phyloP scores from a whole-genome alignment of 805 yeast genomes.

The Myxozyma melibiosi region DNA sequence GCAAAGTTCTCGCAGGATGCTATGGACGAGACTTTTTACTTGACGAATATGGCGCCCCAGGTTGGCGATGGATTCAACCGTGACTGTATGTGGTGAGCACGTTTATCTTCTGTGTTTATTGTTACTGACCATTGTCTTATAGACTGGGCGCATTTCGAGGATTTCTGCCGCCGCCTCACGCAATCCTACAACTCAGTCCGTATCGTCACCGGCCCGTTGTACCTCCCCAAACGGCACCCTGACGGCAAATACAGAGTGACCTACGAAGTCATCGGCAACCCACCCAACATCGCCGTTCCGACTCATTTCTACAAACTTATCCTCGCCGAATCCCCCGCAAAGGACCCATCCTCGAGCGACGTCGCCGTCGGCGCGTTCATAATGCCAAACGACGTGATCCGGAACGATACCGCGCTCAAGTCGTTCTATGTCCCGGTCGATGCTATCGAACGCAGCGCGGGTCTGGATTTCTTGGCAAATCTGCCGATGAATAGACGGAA shows the following conservation, averaged over 20 bases:
- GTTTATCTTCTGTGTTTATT: neutral
- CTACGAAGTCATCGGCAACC: constrained; percentile 94
- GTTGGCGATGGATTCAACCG: constrained; percentile 97
- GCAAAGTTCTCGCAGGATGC: constrained; percentile 88
- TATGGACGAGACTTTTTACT: constrained; percentile 90
- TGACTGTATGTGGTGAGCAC: constrained; percentile 51
- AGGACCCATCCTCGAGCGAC: constrained; percentile 38
- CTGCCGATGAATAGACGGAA: constrained; percentile 60
- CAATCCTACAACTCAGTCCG: constrained; percentile 72
- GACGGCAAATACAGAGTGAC: constrained; percentile 85
- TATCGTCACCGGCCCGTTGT: constrained; percentile 91
- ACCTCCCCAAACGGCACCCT: constrained; percentile 72
- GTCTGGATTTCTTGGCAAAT: constrained; percentile 74
- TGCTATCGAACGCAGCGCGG: constrained; percentile 82
- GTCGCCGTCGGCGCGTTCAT: constrained; percentile 91
- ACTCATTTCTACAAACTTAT: constrained; percentile 93
- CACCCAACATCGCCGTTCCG: constrained; percentile 95
- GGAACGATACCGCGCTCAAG: constrained; percentile 68
- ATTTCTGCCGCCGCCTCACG: constrained; percentile 79
- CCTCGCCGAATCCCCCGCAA: constrained; percentile 70
- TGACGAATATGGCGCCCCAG: constrained; percentile 94
- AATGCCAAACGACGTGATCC: constrained; percentile 80
- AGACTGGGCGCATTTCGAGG: constrained; percentile 95
- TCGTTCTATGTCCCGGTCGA: constrained; percentile 86
- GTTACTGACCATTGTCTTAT: neutral